phyloP scores from a whole-genome alignment of 345 rosid genomes.

The Xanthoceras sorbifolium region DNA sequence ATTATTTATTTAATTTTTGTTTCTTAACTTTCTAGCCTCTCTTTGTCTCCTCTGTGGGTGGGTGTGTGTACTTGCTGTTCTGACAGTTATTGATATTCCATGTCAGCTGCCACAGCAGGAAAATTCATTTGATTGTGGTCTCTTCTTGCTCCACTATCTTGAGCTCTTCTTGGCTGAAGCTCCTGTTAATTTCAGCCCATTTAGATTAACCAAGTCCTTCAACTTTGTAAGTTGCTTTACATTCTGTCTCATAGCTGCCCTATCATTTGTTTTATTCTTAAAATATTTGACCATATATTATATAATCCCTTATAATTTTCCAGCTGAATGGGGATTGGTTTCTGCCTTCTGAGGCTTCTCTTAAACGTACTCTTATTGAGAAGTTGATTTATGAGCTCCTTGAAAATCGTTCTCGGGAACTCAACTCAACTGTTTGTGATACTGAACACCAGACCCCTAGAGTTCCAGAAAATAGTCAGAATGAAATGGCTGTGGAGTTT shows the following conservation, averaged over 20 bases:
- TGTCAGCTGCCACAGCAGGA: conserved; percentile 97
- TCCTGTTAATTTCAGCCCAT: conserved; percentile 73
- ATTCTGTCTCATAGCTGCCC: not conserved
- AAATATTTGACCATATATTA: not conserved
- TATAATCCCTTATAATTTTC: conserved; percentile 14
- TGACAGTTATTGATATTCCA: conserved; percentile 36
- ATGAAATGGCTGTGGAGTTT: conserved; percentile 41
- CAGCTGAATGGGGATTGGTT: conserved; percentile 93
- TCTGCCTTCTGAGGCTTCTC: conserved; percentile 84
- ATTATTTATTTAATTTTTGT: not conserved
- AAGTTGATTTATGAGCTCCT: conserved; percentile 72
- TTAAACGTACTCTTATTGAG: conserved; percentile 87
- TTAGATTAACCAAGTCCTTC: conserved; percentile 61
- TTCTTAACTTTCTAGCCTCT: not conserved
- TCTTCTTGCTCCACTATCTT: conserved; percentile 91
- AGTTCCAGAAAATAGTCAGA: conserved; percentile 42
- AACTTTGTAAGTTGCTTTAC: conserved; percentile 69
- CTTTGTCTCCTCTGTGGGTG: conserved; percentile 2
- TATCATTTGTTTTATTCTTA: conserved; percentile 15
- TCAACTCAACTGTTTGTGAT: conserved; percentile 33
- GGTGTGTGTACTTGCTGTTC: conserved; percentile 18
- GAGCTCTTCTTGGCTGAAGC: conserved; percentile 89
- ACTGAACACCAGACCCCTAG: conserved; percentile 42
- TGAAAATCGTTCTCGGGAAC: conserved; percentile 48
- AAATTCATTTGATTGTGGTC: conserved; percentile 92